These are phyloP conservation scores for Chrysoporthe deuterocubensis DNA, from an alignment of 2,329 filamentous ascomycete genomes.

Conservation along the genomic window DNA sequence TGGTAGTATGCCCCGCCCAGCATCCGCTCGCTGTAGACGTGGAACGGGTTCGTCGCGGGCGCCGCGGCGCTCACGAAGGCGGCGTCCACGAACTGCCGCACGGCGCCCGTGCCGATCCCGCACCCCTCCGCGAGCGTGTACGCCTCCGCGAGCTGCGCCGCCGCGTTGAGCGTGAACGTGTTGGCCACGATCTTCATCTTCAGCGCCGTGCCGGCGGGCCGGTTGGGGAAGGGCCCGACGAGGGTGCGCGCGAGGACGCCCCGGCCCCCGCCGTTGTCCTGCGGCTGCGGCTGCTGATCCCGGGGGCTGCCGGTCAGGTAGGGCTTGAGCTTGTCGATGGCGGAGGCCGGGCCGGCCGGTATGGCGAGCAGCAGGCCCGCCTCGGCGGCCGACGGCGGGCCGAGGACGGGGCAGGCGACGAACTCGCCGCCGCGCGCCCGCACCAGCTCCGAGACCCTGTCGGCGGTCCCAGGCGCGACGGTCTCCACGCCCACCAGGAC, in stretches of 20 bases:
- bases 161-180: constrained; percentile 4
- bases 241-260: not conserved
- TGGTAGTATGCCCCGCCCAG: constrained; percentile 8
- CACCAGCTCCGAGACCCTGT: not conserved
- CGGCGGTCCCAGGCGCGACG: constrained; percentile 5
- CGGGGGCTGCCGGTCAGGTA: not conserved
- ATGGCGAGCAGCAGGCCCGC: constrained; percentile 13
- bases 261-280: not conserved
- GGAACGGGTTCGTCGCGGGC: not conserved
- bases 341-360: not conserved
- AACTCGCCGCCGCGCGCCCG: not conserved
- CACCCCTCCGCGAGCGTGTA: constrained; percentile 17
- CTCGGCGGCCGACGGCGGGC: constrained; percentile 1
- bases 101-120: not conserved
- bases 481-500: constrained; percentile 16
- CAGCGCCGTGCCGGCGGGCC: not conserved
- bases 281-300: not conserved
- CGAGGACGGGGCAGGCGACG: constrained; percentile 9
- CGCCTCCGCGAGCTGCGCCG: constrained; percentile 7
- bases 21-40: constrained; percentile 8
- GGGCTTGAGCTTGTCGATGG: not conserved
- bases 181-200: constrained; percentile 19
- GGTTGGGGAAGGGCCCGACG: not conserved
- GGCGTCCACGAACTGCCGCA: constrained; percentile 4
- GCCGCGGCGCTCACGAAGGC: not conserved